Evolutionary conservation across 495 filamentous ascomycete species (phyloP).

Genomic region (Arthonia radiata): DNA sequence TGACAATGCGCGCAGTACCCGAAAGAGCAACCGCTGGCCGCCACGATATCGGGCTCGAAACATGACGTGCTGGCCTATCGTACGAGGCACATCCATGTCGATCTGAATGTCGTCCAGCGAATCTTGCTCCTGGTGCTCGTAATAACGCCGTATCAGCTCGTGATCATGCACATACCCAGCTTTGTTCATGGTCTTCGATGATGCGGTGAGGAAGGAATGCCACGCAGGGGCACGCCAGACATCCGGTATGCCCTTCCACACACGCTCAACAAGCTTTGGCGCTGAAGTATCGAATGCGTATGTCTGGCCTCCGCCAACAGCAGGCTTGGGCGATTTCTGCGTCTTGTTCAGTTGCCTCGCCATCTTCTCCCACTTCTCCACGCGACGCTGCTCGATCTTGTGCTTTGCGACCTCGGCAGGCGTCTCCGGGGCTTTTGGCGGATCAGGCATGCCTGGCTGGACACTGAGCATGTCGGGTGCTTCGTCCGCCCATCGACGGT

Average conservation of each 20-base stretch:
- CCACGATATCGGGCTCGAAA: conserved; percentile 71
- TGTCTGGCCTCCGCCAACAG: conserved; percentile 49
- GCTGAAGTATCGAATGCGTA: conserved; percentile 75
- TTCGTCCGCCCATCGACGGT: conserved; percentile 55
- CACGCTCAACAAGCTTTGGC: conserved; percentile 67
- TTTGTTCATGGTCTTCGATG: conserved; percentile 48
- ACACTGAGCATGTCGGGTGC: conserved; percentile 75
- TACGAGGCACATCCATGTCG: conserved; percentile 87
- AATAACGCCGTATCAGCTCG: conserved; percentile 31
- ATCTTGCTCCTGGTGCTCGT: conserved; percentile 40
- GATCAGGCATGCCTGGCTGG: conserved; percentile 35
- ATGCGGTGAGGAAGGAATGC: conserved; percentile 76
- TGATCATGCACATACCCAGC: conserved; percentile 36
- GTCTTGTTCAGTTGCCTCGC: too few species aligned
- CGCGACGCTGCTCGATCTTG: conserved; percentile 56
- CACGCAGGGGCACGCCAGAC: conserved; percentile 84
- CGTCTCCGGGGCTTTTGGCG: conserved; percentile 7
- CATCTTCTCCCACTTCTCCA: conserved; percentile 97
- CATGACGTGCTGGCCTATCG: conserved; percentile 93
- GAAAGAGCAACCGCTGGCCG: conserved; percentile 77
- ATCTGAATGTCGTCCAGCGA: conserved; percentile 92
- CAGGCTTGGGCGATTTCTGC: conserved; percentile 27
- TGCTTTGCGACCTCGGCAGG: conserved; percentile 31
- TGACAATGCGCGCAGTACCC: conserved; percentile 74
- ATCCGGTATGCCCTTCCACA: conserved; percentile 97